These are phyloP conservation scores for Venturia oleaginea DNA, from an alignment of 2,329 filamentous ascomycete species.

Conservation along the genomic window DNA sequence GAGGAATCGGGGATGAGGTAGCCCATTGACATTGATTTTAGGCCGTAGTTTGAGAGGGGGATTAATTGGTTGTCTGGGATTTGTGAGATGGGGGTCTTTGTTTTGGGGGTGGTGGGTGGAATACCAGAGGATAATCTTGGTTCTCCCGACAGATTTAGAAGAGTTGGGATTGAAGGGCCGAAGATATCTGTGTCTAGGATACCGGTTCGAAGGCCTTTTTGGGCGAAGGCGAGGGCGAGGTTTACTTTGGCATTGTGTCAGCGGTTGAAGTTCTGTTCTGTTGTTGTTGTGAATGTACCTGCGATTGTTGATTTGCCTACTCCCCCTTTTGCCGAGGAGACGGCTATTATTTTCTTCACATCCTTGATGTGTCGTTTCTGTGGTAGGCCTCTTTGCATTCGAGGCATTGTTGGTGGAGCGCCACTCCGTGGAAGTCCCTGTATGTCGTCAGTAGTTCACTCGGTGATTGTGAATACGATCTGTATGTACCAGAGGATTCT, in stretches of 20 bases:
- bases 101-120: conserved; percentile 21
- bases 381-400: conserved; percentile 73
- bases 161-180: conserved; percentile 84
- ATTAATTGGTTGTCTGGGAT: conserved; percentile 64
- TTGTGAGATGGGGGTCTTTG: neutral
- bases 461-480: neutral
- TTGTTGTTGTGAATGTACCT: conserved; percentile 38
- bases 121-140: conserved; percentile 65
- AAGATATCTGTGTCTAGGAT: conserved; percentile 97
- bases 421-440: conserved; percentile 78
- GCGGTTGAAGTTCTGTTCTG: neutral
- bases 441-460: neutral
- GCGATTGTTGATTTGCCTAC: conserved; percentile 94
- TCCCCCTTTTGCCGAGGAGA: conserved; percentile 95
- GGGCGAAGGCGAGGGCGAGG: conserved; percentile 76
- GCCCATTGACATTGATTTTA: conserved; percentile 98
- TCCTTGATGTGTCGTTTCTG: conserved; percentile 71
- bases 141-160: conserved; percentile 73
- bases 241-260: conserved; percentile 45
- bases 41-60: conserved; percentile 85
- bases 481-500: conserved; percentile 67
- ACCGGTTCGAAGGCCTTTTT: conserved; percentile 69
- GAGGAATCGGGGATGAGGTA: conserved; percentile 74
- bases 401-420: conserved; percentile 55
- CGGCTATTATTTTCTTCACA: conserved; percentile 88